Evolutionary conservation across 768 basidiomycete genomes (phyloP).

Genomic region (Scleroderma bovista): DNA sequence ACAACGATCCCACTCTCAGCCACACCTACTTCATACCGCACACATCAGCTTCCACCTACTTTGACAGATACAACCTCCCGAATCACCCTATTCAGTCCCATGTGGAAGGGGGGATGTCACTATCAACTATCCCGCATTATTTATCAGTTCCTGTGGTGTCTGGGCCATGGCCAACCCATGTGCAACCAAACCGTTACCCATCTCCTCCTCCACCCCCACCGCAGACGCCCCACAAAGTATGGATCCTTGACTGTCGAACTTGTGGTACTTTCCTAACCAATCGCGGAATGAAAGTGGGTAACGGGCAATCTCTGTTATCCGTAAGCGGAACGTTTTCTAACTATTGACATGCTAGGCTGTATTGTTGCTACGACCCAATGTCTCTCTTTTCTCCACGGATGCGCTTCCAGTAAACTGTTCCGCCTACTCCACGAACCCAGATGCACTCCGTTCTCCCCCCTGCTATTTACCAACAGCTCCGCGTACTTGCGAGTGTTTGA

Average conservation of each 20-base stretch:
- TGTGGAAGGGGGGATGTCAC: constrained; percentile 7
- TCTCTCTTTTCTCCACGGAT: constrained; percentile 81
- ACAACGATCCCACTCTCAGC: constrained; percentile 11
- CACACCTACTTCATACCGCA: constrained; percentile 14
- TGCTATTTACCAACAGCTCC: constrained; percentile 32
- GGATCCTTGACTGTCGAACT: constrained; percentile 72
- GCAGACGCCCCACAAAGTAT: constrained; percentile 62
- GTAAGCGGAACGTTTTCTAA: constrained; percentile 1
- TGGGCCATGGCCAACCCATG: constrained; percentile 28
- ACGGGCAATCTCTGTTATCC: not conserved
- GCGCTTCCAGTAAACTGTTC: constrained; percentile 75
- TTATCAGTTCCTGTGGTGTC: constrained; percentile 14
- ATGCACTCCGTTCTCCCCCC: constrained; percentile 35
- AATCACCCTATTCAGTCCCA: constrained; percentile 7
- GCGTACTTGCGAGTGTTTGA: constrained; percentile 81
- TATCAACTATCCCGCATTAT: constrained; percentile 25
- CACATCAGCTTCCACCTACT: constrained; percentile 3
- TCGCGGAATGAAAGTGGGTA: constrained; percentile 74
- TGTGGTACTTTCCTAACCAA: constrained; percentile 76
- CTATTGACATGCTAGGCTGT: constrained; percentile 53
- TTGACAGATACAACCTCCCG: constrained; percentile 14
- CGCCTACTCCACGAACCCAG: constrained; percentile 47
- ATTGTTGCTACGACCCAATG: constrained; percentile 72
- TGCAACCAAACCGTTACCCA: constrained; percentile 38
- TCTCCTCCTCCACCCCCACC: constrained; percentile 33